These are phyloP conservation scores for Chlamydomonas schloesseri DNA, from an alignment of 139 green algal species.

Conservation along the genomic window DNA sequence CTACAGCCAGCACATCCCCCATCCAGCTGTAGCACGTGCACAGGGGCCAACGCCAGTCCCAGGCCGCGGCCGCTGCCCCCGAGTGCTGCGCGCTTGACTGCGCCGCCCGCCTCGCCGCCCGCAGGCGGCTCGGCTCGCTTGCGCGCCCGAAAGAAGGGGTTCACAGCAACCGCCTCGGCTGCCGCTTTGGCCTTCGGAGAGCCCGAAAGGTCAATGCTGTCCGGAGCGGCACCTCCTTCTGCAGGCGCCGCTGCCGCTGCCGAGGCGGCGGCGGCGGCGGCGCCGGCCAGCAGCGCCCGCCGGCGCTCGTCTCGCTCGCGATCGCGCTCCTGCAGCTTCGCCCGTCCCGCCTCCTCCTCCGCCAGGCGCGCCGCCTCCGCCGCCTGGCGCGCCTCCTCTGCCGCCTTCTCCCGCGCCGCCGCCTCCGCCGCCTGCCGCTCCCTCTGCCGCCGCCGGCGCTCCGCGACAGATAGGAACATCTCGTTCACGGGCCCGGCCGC, in stretches of 20 bases:
- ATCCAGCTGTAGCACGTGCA: constrained; percentile 20
- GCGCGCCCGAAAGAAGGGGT: constrained; percentile 30
- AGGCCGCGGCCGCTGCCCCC: neutral
- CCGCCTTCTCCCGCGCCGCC: neutral
- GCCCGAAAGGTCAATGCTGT: neutral
- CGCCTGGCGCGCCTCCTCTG: neutral
- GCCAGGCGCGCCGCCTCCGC: neutral
- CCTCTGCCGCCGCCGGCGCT: constrained; percentile 8
- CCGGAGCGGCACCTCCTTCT: neutral
- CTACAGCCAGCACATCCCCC: too few relatives aligned
- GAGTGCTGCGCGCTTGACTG: neutral
- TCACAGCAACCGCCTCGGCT: neutral
- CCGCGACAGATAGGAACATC: constrained; percentile 28
- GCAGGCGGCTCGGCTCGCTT: constrained; percentile 17
- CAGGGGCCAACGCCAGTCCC: constrained; percentile 15
- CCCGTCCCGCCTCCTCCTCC: neutral
- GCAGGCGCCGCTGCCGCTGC: neutral
- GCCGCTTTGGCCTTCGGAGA: neutral
- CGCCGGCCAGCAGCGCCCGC: too few relatives aligned
- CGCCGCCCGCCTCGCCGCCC: constrained; percentile 1
- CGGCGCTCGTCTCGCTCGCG: neutral
- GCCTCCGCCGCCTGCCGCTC: neutral
- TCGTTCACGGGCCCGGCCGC: neutral
- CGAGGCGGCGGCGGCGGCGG: neutral
- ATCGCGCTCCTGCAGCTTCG: neutral